A percentile compares a stretch with the other conserved stretches of the same genome.
Conservation (phyloP, 2,329 filamentous ascomycete species). For the Talaromyces sp. region DNA sequence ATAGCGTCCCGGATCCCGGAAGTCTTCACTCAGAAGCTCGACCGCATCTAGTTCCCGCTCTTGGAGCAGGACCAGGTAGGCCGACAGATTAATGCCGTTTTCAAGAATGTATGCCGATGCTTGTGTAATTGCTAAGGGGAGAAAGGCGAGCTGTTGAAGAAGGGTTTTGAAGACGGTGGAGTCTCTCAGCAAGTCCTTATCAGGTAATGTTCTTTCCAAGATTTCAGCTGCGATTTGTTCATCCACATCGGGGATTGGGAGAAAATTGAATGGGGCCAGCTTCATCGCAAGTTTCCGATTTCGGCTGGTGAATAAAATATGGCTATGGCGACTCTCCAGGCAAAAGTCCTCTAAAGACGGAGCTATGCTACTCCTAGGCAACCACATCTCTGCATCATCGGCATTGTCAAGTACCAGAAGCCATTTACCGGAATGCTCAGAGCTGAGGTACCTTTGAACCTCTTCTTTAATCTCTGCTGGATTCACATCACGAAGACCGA, state of each 20-base stretch:
- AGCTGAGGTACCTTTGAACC: slow-evolving; percentile 18
- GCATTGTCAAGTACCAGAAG: slow-evolving; percentile 27
- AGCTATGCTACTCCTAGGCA: not conserved
- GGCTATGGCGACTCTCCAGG: slow-evolving; percentile 22
- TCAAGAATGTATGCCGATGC: slow-evolving; percentile 24
- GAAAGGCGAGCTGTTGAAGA: slow-evolving; percentile 21
- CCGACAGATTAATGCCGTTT: slow-evolving; percentile 15
- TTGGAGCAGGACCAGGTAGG: slow-evolving; percentile 23
- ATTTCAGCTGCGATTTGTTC: slow-evolving; percentile 15
- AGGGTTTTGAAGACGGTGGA: slow-evolving; percentile 9
- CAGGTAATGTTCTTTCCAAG: not conserved
- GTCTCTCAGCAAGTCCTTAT: slow-evolving; percentile 13
- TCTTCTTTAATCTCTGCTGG: slow-evolving; percentile 16
- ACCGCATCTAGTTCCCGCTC: slow-evolving; percentile 26
- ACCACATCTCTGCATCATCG: slow-evolving; percentile 19
- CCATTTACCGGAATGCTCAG: slow-evolving; percentile 19
- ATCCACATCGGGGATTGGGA: slow-evolving; percentile 21
- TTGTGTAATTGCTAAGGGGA: slow-evolving; percentile 28
- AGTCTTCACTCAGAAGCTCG: slow-evolving; percentile 33
- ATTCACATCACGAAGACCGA: slow-evolving; percentile 20
- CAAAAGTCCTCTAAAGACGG: slow-evolving; percentile 17
- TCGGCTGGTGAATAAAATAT: slow-evolving; percentile 29
- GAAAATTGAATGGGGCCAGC: slow-evolving; percentile 20
- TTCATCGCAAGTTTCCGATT: slow-evolving; percentile 20
- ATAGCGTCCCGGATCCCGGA: slow-evolving; percentile 32